A percentile compares a stretch with the other conserved stretches of the same genome.
phyloP scores from a whole-genome alignment of 148 eudicot species.

The Fagopyrum esculentum region DNA sequence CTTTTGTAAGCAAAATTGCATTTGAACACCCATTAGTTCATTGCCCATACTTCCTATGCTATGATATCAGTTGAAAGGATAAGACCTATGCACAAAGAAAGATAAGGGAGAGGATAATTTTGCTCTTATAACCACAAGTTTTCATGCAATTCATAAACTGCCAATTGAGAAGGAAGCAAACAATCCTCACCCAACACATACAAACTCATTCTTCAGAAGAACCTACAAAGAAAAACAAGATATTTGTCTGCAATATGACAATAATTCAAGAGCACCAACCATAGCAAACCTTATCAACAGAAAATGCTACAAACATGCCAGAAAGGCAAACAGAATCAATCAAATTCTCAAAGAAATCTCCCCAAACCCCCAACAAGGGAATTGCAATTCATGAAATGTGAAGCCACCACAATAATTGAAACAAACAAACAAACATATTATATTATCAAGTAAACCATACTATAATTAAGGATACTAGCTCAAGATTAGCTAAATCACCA shows the following conservation, averaged over 20 bases:
- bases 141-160: neutral
- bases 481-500: neutral
- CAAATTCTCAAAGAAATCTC: neutral
- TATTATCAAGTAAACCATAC: neutral
- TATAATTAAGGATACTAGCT: neutral
- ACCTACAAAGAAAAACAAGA: neutral
- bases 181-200: neutral
- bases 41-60: neutral
- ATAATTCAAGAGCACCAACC: conserved; percentile 1
- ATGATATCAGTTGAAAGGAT: neutral
- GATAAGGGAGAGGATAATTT: conserved; percentile 1
- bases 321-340: conserved; percentile 5
- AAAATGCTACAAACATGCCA: neutral
- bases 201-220: neutral
- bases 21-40: neutral
- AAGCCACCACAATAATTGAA: conserved; percentile 2
- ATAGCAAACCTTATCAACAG: conserved; percentile 1
- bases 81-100: neutral
- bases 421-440: neutral
- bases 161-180: neutral
- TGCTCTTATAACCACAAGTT: conserved; percentile 3
- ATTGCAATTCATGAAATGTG: neutral
- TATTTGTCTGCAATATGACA: neutral
- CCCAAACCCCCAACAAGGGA: conserved; percentile 1
- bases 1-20: neutral